Percentiles rank a stretch among this genome's conserved stretches.
Evolutionary conservation across 202 grass and related monocot species (phyloP).

Genomic region (Zizania palustris): DNA sequence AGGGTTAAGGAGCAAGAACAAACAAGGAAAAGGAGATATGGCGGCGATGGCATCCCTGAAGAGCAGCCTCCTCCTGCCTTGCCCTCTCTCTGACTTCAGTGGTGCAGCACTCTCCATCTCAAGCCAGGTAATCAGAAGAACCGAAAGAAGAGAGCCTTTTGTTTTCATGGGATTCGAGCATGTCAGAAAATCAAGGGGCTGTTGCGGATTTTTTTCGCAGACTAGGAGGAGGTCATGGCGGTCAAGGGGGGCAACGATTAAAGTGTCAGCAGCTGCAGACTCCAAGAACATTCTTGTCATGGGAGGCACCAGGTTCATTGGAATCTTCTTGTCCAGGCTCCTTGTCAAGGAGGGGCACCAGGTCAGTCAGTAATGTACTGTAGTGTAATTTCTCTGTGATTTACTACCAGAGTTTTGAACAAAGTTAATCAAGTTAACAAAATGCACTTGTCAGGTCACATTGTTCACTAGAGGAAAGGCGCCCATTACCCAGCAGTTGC

Average conservation of each 20-base stretch:
- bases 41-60: slow-evolving; percentile 53
- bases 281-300: slow-evolving; percentile 95
- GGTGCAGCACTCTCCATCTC: slow-evolving; percentile 60
- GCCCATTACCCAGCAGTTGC: slow-evolving; percentile 85
- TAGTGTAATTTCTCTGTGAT: background rate
- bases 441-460: slow-evolving; percentile 58
- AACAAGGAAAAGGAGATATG: slow-evolving; percentile 30
- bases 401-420: background rate
- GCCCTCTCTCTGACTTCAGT: slow-evolving; percentile 73
- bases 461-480: slow-evolving; percentile 97
- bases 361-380: slow-evolving; percentile 38
- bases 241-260: slow-evolving; percentile 51
- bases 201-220: slow-evolving; percentile 45
- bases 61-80: slow-evolving; percentile 60
- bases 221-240: slow-evolving; percentile 67
- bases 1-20: background rate
- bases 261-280: slow-evolving; percentile 57
- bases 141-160: slow-evolving; percentile 3
- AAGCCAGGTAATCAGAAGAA: slow-evolving; percentile 46
- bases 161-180: background rate
- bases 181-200: slow-evolving; percentile 22
- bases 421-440: background rate
- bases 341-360: slow-evolving; percentile 93
- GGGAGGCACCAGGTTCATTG: slow-evolving; percentile 97
- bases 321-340: slow-evolving; percentile 79